phyloP scores from a whole-genome alignment of 2,329 filamentous ascomycete species.

The Rosellinia necatrix region DNA sequence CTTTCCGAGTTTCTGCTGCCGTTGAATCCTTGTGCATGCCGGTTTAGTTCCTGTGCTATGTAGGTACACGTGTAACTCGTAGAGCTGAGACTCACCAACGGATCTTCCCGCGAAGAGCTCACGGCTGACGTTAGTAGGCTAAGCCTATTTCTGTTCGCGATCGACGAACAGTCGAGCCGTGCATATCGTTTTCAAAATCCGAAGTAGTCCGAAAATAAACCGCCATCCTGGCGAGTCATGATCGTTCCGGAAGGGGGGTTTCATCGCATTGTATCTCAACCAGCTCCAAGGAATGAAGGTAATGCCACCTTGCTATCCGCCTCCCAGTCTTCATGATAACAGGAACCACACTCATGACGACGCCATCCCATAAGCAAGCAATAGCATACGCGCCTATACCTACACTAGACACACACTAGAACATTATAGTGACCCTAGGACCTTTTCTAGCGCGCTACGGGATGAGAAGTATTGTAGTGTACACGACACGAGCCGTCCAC shows the following conservation, averaged over 20 bases:
- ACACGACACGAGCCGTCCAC: not conserved
- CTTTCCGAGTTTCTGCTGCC: slow-evolving; percentile 1
- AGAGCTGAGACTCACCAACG: slow-evolving; percentile 13
- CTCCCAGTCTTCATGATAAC: slow-evolving; percentile 4
- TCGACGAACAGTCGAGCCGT: slow-evolving; percentile 23
- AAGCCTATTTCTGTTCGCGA: slow-evolving; percentile 20
- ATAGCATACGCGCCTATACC: slow-evolving; percentile 6
- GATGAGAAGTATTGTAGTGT: not conserved
- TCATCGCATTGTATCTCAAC: slow-evolving; percentile 23
- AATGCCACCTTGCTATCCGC: slow-evolving; percentile 10
- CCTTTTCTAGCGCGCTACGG: slow-evolving; percentile 17
- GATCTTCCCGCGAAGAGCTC: slow-evolving; percentile 26
- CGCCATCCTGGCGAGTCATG: not conserved
- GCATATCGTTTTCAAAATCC: slow-evolving; percentile 15
- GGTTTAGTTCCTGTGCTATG: not conserved
- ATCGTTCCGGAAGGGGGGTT: slow-evolving; percentile 7
- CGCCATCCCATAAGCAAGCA: slow-evolving; percentile 5
- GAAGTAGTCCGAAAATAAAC: slow-evolving; percentile 2
- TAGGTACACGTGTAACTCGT: not conserved
- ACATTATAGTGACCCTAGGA: slow-evolving; percentile 9
- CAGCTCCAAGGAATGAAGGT: slow-evolving; percentile 19
- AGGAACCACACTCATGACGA: slow-evolving; percentile 6
- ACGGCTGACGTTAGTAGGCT: slow-evolving; percentile 17
- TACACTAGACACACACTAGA: slow-evolving; percentile 12
- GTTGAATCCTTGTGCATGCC: no score